A percentile compares a stretch with the other conserved stretches of the same genome.
Conservation (phyloP, 2,329 filamentous ascomycete species). For the Xylaria sp. region DNA sequence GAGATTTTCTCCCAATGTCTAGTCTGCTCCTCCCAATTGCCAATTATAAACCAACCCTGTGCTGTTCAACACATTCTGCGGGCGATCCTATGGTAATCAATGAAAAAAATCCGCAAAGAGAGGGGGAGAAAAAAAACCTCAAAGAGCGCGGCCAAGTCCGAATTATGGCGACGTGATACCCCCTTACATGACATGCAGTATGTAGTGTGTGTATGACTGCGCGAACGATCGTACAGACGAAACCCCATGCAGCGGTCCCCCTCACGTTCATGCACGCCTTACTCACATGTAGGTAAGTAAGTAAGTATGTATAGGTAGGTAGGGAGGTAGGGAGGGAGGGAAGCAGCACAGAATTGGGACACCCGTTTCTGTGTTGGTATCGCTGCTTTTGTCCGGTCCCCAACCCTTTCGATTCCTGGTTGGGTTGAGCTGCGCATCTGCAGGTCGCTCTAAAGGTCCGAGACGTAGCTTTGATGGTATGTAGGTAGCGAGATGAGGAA, state of each 20-base stretch:
- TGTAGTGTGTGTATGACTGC: background rate
- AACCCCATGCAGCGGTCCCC: slow-evolving; percentile 4
- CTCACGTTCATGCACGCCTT: slow-evolving; percentile 30
- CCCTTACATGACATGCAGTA: slow-evolving; percentile 16
- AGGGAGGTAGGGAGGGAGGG: too few species aligned
- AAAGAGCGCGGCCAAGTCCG: slow-evolving; percentile 1
- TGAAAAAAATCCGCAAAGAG: too few species aligned
- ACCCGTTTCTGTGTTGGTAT: background rate
- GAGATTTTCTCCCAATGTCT: slow-evolving; percentile 5
- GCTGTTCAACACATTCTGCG: slow-evolving; percentile 5
- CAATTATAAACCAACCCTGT: slow-evolving; percentile 5
- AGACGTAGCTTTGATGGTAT: slow-evolving; percentile 9
- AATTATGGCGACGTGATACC: slow-evolving; percentile 12
- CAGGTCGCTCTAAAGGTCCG: slow-evolving; percentile 23
- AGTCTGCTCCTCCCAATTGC: slow-evolving; percentile 2
- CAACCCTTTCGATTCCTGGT: slow-evolving; percentile 9
- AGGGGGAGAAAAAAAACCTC: too few species aligned
- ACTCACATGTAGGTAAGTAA: background rate
- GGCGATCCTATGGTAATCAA: background rate
- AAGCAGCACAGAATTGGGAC: slow-evolving; percentile 17
- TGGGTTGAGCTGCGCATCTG: slow-evolving; percentile 10
- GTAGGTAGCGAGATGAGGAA: background rate
- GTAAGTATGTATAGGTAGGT: too few species aligned
- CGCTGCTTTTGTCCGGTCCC: slow-evolving; percentile 19
- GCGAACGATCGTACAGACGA: too few species aligned